Base-by-base conservation (phyloP, 2,329 filamentous ascomycete species). In the Pseudocercospora pini-densiflorae region DNA sequence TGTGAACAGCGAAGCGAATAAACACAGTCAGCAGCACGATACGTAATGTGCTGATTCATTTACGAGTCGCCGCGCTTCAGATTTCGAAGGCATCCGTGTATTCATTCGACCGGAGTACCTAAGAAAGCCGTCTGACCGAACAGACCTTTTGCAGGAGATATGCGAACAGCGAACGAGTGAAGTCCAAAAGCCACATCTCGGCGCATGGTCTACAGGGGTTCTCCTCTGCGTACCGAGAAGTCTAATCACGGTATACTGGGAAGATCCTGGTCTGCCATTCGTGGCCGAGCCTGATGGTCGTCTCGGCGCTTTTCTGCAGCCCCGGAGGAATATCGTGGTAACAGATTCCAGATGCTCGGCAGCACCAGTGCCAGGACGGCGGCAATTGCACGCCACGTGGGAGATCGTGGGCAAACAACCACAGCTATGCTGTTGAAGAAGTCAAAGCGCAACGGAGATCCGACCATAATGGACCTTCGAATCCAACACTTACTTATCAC, bases 211-310 rank as follows among this genome's bases (percentile, higher is more conserved):
- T 8, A 58, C 54, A 7, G 31, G 54, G 54, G 21, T 58, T 31
- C 7, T 23, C n/a, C 27, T 31, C 14, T 29, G 31, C 29, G 6
- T 21, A 58, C 29, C 24, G 54, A 14, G 23, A 58, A 58, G 29
- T 16, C 54, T 36, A 36, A 58, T 58, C 19, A 58, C 54, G 24
- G 54, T 24, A n/a, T 58, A 6, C 54, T 36, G 29, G 54, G 54
- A 9, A 19, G 4, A 58, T 23, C 54, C 24, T 16, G 31, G 54
- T 33, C 7, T n/a, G n/a, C 33, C 24, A 58, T 16, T n/a, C 33
- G 24, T 24, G 54, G 29, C 23, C 19, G 21, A 29, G 7, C 47
- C n/a, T 58, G 54, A 29, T 40, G 9, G 6, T 27, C n/a, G 2
- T 21, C 51, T 19, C 27, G 51, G 51, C 51, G 51, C n/a, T n/a